phyloP scores from a whole-genome alignment of 768 basidiomycete genomes.

The Collybia mongolica region DNA sequence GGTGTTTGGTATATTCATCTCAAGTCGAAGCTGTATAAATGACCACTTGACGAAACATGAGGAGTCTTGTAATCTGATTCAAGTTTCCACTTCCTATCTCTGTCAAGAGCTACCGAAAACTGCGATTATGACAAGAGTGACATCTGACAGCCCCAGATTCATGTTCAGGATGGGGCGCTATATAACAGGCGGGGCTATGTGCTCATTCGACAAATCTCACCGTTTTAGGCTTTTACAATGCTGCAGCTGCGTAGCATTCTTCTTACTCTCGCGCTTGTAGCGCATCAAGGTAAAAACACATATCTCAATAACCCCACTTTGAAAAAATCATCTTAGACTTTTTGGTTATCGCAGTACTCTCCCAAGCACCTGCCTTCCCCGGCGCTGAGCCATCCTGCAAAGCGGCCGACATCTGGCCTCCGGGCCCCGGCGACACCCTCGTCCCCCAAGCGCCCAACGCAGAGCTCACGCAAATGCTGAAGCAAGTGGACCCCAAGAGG shows the following conservation, averaged over 20 bases:
- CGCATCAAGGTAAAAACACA: neutral
- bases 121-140: too few species aligned
- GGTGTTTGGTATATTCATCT: too few species aligned
- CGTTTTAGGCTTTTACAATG: neutral
- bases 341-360: neutral
- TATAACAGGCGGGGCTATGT: too few species aligned
- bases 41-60: too few species aligned
- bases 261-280: neutral
- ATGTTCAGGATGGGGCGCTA: too few species aligned
- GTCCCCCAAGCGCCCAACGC: conserved; percentile 39
- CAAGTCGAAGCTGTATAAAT: too few species aligned
- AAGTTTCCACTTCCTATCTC: too few species aligned
- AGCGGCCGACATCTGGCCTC: conserved; percentile 35
- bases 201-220: too few species aligned
- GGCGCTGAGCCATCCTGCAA: neutral
- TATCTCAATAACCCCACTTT: neutral
- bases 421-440: conserved; percentile 44
- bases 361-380: neutral
- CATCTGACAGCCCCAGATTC: too few species aligned
- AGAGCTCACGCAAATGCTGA: conserved; percentile 45
- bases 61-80: too few species aligned
- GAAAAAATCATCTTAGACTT: neutral
- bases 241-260: neutral
- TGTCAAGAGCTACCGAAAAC: too few species aligned
- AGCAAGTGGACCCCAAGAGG: conserved; percentile 42